Evolutionary conservation across 2,329 filamentous ascomycete genomes (phyloP).

Genomic region (Huntiella moniliformis): DNA sequence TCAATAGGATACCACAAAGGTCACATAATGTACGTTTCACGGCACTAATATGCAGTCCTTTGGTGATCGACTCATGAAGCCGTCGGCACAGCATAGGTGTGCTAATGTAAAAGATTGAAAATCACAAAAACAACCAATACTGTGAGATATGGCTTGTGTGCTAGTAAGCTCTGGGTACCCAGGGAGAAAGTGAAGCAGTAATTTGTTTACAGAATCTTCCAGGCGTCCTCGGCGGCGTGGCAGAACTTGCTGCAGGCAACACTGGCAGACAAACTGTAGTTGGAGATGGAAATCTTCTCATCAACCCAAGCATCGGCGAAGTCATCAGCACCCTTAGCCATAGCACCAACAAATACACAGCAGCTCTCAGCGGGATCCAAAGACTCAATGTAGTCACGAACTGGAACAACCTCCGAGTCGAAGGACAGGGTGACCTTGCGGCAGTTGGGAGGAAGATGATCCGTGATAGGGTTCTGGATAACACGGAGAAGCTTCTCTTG

Average conservation of each 20-base stretch:
- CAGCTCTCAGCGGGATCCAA: conserved; percentile 75
- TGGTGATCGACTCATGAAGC: too few relatives aligned
- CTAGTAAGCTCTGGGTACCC: too few relatives aligned
- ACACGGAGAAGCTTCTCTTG: conserved; percentile 95
- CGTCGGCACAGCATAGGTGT: too few relatives aligned
- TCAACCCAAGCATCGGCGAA: conserved; percentile 91
- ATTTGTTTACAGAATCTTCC: conserved; percentile 61
- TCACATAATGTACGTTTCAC: too few relatives aligned
- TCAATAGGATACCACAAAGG: too few relatives aligned
- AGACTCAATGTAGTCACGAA: conserved; percentile 71
- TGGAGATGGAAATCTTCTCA: conserved; percentile 95
- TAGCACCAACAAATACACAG: conserved; percentile 92
- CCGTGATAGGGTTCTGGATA: conserved; percentile 94
- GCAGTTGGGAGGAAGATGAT: conserved; percentile 91
- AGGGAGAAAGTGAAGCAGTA: too few relatives aligned
- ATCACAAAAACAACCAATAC: too few relatives aligned
- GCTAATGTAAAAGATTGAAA: too few relatives aligned
- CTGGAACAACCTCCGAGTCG: conserved; percentile 70
- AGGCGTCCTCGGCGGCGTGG: conserved; percentile 90
- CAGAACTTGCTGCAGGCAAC: conserved; percentile 99
- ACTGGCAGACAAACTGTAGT: conserved; percentile 90
- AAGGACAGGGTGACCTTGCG: conserved; percentile 95
- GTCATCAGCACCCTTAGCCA: conserved; percentile 92
- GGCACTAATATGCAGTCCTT: too few relatives aligned
- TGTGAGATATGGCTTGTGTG: too few relatives aligned